Base-by-base conservation (phyloP, 2,329 filamentous ascomycete genomes). In the Blastomyces emzantsi region DNA sequence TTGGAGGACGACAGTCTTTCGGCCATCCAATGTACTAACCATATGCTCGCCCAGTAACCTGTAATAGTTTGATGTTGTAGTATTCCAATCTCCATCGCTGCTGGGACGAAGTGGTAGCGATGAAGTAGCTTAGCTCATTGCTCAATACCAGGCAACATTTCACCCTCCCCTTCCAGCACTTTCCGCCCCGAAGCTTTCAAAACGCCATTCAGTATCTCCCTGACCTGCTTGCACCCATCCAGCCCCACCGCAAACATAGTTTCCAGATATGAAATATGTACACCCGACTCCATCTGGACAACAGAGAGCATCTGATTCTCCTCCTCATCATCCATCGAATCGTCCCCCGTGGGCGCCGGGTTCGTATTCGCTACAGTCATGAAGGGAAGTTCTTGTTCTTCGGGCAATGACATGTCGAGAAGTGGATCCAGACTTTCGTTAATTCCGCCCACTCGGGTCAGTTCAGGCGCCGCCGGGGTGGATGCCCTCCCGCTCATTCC, bases 211-310 rank as follows among this genome's bases (percentile, higher is more conserved):
- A 99, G 73, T 60, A 96, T 88, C 68, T 86, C 83, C 67, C 90
- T 84, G 49, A 97, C 87, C 73, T 92, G 88, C 76, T 88, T 91
- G 76, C 93, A 97, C 5, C 92, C 94, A 73, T 97, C 92, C 59
- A 97, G 86, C 0, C 89, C 93, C 1, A 96, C 91, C 0, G 90
- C 91, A 69, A 99, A 79, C 92, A 99, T 96, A 0, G 90, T 90
- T 78, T 99, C 93, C 65, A 97, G 73, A 64, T 92, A 84, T 19
- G 75, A 75, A 67, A 89, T 85, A 75, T 95, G 89, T n/a, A 96
- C 87, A 58, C 90, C 85, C 62, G 88, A 94, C 81, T 97, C 94
- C 82, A 95, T 90, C 15, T 92, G 83, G 67, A 96, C 77, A 7
- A 92, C 88, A 2, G 85, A 87, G 1, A 97, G 87, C 69, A 87